Evolutionary conservation across 2,329 filamentous ascomycete species (phyloP), one percentile per base, ranked within the genome.

Genomic region (Xylogone sp.): DNA sequence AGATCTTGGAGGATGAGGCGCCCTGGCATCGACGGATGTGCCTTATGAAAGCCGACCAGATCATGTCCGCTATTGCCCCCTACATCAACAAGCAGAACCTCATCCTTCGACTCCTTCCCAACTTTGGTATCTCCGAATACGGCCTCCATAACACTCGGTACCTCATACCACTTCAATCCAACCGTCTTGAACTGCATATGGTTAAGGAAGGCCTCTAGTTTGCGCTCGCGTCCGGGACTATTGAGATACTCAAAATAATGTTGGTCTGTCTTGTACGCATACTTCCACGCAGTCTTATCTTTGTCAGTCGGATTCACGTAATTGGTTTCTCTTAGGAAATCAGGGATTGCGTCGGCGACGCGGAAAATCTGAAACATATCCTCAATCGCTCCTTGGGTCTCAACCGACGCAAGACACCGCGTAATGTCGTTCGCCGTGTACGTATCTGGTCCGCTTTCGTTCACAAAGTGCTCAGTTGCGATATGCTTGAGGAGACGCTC

Each of bases 61-160:
- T 56, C 54, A 21, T 56, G 48, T 18, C 54, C 54, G 5, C 39
- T 18, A 3, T 42, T 46, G 16, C 54, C 52, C 4, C 54, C 54
- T 18, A 54, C 45, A 42, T 56, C 54, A 7, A 56, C 31, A 43
- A 52, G 50, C 22, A 52, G 16, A 18, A 34, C 31, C 22, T 22
- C 50, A 1, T 43, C 31, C 19, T 43, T n/a, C 13, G 27, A 31
- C 27, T 8, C 27, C 27, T 31, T 7, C 29, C 46, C 29, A 42
- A 48, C 29, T 22, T 48, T 6, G 5, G 46, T 20, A 43, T 42
- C 46, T 39, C 46, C 46, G 39, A 48, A 21, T 29, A 39, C 46
- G 18, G 29, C 27, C 29, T 48, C 46, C 46, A 48, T 48, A 42
- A 48, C 39, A 31, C 19, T 29, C 5, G 46, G 46, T 29, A 48